Conservation (phyloP, 345 rosid species). For the Arabis hirsuta region DNA sequence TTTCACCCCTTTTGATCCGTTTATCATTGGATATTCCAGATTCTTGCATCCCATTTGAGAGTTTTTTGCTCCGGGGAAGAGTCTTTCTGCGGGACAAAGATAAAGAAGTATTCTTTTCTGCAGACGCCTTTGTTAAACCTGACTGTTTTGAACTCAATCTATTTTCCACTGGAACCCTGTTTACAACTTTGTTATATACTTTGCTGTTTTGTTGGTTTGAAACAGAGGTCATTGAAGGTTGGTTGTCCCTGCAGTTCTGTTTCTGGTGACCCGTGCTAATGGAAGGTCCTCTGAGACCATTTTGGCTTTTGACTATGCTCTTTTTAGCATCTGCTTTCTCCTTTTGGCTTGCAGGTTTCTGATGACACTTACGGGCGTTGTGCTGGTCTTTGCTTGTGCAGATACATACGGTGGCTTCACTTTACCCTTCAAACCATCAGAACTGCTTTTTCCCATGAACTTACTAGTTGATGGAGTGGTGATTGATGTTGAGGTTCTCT, state of each 20-base stretch:
- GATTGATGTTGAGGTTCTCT: conserved; percentile 34
- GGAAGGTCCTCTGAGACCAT: conserved; percentile 51
- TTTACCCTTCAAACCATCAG: conserved; percentile 50
- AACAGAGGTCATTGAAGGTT: conserved; percentile 46
- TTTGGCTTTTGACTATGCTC: conserved; percentile 46
- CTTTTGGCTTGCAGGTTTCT: conserved; percentile 50
- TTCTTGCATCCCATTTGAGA: conserved; percentile 46
- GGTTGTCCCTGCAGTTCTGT: conserved; percentile 63
- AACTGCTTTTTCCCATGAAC: conserved; percentile 43
- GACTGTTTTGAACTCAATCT: conserved; percentile 49
- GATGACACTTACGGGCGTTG: conserved; percentile 33
- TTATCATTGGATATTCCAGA: conserved; percentile 44
- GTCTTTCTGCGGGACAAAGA: conserved; percentile 50
- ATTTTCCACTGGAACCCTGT: conserved; percentile 46
- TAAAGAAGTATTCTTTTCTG: conserved; percentile 47
- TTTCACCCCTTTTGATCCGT: conserved; percentile 46
- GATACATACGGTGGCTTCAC: conserved; percentile 50
- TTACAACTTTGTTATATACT: conserved; percentile 46
- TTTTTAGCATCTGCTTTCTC: conserved; percentile 53
- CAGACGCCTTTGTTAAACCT: conserved; percentile 27
- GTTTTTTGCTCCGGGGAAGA: conserved; percentile 50
- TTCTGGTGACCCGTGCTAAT: conserved; percentile 55
- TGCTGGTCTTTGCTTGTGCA: conserved; percentile 54
- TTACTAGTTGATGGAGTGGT: conserved; percentile 34
- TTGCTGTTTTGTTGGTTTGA: conserved; percentile 49